Evolutionary conservation across 2,329 filamentous ascomycete species (phyloP).

Genomic region (Didymella pomorum): DNA sequence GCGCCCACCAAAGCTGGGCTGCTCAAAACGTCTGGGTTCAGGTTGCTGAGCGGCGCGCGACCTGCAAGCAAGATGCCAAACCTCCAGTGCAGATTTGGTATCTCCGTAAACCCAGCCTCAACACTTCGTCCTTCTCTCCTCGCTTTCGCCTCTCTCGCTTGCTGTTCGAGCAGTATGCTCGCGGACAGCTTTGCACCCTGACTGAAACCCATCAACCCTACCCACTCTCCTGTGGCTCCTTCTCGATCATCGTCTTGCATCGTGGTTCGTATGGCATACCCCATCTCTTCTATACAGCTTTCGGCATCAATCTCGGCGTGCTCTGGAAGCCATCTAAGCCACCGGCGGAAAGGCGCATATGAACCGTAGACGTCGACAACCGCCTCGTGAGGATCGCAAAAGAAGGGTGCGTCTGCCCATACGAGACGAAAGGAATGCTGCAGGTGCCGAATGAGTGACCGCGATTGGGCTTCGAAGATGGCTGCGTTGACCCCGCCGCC

Average conservation of each 20-base stretch:
- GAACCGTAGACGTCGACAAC: slow-evolving; percentile 71
- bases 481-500: slow-evolving; percentile 77
- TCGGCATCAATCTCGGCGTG: slow-evolving; percentile 64
- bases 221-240: slow-evolving; percentile 56
- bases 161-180: slow-evolving; percentile 64
- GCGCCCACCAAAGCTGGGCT: slow-evolving; percentile 52
- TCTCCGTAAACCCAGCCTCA: slow-evolving; percentile 35
- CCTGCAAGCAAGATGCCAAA: slow-evolving; percentile 71
- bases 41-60: slow-evolving; percentile 65
- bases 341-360: slow-evolving; percentile 70
- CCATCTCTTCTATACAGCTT: slow-evolving; percentile 56
- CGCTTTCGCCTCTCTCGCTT: slow-evolving; percentile 56
- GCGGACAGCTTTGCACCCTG: slow-evolving; percentile 60
- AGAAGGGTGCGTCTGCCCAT: slow-evolving; percentile 75
- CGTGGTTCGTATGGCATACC: slow-evolving; percentile 55
- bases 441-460: slow-evolving; percentile 62
- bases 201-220: slow-evolving; percentile 60
- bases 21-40: slow-evolving; percentile 53
- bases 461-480: slow-evolving; percentile 74
- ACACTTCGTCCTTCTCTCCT: slow-evolving; percentile 36
- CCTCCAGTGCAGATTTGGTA: slow-evolving; percentile 55
- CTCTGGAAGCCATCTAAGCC: slow-evolving; percentile 69
- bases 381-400: slow-evolving; percentile 67
- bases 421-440: slow-evolving; percentile 70
- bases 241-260: slow-evolving; percentile 56